A percentile compares a stretch with the other conserved stretches of the same genome.
Evolutionary conservation across 2,329 filamentous ascomycete species (phyloP).

Genomic region (Penicillium digitatum): DNA sequence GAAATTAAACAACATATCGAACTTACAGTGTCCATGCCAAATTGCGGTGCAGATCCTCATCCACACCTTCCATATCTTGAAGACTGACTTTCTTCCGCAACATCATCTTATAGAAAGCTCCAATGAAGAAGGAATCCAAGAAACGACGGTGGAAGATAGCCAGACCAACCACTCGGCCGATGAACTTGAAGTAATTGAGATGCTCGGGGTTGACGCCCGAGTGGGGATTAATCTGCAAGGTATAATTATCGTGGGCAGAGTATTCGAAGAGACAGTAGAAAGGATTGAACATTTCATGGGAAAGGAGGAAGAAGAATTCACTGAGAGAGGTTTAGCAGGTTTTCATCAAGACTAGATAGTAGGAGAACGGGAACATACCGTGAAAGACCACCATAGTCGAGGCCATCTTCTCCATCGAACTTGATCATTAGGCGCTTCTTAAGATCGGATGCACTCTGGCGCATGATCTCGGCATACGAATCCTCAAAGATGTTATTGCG

Average conservation of each 20-base stretch:
- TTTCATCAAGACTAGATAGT: background rate
- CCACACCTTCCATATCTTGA: constrained; percentile 97
- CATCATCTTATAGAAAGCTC: constrained; percentile 99
- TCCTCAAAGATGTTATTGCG: constrained; percentile 98
- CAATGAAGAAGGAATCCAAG: constrained; percentile 98
- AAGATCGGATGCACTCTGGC: constrained; percentile 88
- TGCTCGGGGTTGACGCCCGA: constrained; percentile 99
- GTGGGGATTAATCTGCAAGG: constrained; percentile 97
- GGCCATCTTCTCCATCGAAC: constrained; percentile 95
- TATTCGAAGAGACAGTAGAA: constrained; percentile 99
- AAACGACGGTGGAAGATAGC: constrained; percentile 98
- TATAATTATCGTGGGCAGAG: constrained; percentile 99
- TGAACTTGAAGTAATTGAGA: constrained; percentile 99
- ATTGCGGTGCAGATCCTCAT: constrained; percentile 95
- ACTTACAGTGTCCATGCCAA: constrained; percentile 85
- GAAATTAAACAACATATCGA: no score
- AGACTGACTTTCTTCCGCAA: constrained; percentile 86
- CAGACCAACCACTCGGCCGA: constrained; percentile 90
- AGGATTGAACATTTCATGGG: constrained; percentile 99
- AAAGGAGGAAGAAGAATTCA: constrained; percentile 99
- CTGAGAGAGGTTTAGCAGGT: constrained; percentile 46
- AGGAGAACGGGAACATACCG: constrained; percentile 46
- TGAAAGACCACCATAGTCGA: constrained; percentile 96
- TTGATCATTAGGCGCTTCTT: constrained; percentile 99
- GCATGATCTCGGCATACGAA: constrained; percentile 96